Percentiles rank a stretch among this genome's conserved stretches.
Evolutionary conservation across 495 filamentous ascomycete genomes (phyloP).

Genomic region (Neurospora sp.): DNA sequence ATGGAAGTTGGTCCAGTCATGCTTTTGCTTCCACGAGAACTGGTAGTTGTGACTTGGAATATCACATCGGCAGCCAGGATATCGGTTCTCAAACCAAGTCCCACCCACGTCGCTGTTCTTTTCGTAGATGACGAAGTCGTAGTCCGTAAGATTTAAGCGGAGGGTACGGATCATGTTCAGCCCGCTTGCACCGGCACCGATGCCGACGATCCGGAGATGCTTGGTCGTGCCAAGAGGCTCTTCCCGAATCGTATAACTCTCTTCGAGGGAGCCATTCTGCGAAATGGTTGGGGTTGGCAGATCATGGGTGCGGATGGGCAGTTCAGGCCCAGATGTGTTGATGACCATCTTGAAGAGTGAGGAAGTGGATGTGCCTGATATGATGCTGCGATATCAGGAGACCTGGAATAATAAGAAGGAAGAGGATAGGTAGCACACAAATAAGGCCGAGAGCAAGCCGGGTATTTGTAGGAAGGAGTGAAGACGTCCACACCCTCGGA

Average conservation of each 20-base stretch:
- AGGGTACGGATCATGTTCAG: constrained; percentile 38
- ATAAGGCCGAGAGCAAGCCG: not conserved
- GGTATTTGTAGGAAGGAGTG: not conserved
- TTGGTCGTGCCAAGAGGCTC: constrained; percentile 33
- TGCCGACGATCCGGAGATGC: constrained; percentile 37
- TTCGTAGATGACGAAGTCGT: constrained; percentile 60
- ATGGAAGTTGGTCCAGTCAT: constrained; percentile 52
- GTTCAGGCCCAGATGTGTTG: constrained; percentile 7
- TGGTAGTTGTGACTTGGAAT: constrained; percentile 46
- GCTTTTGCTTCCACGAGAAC: constrained; percentile 46
- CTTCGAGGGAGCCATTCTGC: constrained; percentile 4
- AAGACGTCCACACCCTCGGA: not conserved
- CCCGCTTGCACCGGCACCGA: constrained; percentile 41
- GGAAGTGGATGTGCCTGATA: not conserved
- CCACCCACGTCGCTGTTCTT: constrained; percentile 62
- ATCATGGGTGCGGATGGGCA: not conserved
- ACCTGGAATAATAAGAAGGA: not conserved
- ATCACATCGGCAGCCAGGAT: constrained; percentile 47
- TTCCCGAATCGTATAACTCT: constrained; percentile 29
- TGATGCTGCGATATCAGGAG: not conserved
- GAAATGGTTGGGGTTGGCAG: not conserved
- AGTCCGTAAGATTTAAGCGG: constrained; percentile 31
- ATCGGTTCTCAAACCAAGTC: constrained; percentile 51
- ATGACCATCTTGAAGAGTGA: constrained; percentile 3
- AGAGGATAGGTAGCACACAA: not conserved